Conservation (phyloP, 768 basidiomycete species). For the Collybia sordida region DNA sequence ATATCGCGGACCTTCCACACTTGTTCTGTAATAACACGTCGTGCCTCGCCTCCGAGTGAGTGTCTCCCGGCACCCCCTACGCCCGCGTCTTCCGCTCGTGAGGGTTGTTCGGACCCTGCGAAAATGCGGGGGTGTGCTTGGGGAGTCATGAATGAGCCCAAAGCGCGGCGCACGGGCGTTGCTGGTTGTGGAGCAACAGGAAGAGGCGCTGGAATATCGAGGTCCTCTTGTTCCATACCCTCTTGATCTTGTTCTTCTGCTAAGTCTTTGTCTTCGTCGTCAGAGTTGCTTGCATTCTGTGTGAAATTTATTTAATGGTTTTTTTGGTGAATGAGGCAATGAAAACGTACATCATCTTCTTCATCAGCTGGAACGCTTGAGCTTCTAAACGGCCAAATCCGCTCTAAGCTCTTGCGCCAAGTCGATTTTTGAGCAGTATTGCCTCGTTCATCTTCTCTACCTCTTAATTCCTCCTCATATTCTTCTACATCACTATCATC, state of each 20-base stretch:
- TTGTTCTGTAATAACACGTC: slow-evolving; percentile 45
- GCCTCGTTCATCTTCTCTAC: slow-evolving; percentile 13
- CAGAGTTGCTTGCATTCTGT: background rate
- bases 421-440: slow-evolving; percentile 26
- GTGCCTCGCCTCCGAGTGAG: slow-evolving; percentile 49
- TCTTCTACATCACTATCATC: slow-evolving; percentile 24
- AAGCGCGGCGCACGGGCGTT: slow-evolving; percentile 28
- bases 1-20: slow-evolving; percentile 61
- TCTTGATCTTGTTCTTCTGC: slow-evolving; percentile 14
- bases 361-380: slow-evolving; percentile 18
- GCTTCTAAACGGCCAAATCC: slow-evolving; percentile 40
- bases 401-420: slow-evolving; percentile 44
- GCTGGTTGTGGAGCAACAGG: slow-evolving; percentile 13
- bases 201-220: slow-evolving; percentile 18
- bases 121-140: slow-evolving; percentile 30
- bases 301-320: background rate
- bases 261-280: slow-evolving; percentile 7
- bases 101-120: background rate
- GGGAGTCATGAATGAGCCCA: slow-evolving; percentile 60
- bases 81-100: background rate
- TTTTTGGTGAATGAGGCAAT: background rate
- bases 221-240: slow-evolving; percentile 5
- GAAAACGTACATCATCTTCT: slow-evolving; percentile 20
- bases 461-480: slow-evolving; percentile 3
- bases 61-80: slow-evolving; percentile 19